These are phyloP conservation scores for Pelargonium cotyledonis DNA, from an alignment of 441 rosid species.

Conservation along the genomic window DNA sequence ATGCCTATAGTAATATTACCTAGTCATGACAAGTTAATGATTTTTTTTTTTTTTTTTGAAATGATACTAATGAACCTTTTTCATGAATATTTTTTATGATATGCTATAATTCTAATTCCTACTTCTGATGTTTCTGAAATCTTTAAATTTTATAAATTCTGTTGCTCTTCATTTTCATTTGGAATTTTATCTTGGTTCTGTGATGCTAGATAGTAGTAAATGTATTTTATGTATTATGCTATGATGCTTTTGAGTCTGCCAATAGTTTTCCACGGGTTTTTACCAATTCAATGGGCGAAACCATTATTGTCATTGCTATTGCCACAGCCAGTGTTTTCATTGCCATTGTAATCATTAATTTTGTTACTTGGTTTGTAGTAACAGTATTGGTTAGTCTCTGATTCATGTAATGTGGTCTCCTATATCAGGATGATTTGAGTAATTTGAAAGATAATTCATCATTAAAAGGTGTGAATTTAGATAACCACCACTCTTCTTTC, in stretches of 20 bases:
- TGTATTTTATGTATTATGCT: not conserved
- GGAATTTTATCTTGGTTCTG: not conserved
- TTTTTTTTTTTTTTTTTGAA: conserved; percentile 7
- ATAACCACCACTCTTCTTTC: conserved; percentile 11
- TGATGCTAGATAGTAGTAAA: not conserved
- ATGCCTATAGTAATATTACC: conserved; percentile 14
- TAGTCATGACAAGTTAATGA: conserved; percentile 10
- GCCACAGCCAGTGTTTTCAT: not conserved
- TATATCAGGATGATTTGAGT: conserved; percentile 9
- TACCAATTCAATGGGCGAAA: conserved; percentile 6
- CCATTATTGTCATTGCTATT: not conserved
- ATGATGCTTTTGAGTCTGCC: not conserved
- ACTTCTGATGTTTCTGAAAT: not conserved
- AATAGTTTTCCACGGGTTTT: not conserved
- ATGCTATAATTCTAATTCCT: not conserved
- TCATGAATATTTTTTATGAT: not conserved
- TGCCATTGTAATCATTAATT: not conserved
- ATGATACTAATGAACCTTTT: not conserved
- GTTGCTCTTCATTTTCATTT: not conserved
- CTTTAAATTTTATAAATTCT: not conserved
- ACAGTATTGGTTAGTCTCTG: not conserved
- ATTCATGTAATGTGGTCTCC: conserved; percentile 26
- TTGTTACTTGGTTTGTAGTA: too few species aligned
- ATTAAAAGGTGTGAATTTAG: conserved; percentile 15
- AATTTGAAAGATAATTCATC: not conserved